Base-by-base conservation (phyloP, 495 filamentous ascomycete genomes). In the Cercophora sp. region DNA sequence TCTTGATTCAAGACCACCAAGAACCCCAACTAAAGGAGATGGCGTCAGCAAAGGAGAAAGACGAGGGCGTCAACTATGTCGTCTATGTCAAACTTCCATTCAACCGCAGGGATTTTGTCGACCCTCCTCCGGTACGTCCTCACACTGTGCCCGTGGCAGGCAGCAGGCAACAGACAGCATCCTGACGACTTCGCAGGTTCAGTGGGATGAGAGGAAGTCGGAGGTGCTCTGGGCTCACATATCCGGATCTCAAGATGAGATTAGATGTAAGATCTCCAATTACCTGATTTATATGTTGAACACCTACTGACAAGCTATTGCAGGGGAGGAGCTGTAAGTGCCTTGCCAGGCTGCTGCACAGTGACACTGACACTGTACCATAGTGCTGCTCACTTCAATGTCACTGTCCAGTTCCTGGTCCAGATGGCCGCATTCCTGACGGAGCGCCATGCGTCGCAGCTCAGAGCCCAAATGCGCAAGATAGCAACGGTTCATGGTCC, bases 401-500 rank as follows among this genome's bases (percentile, higher is more conserved):
- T 96, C 31, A 85, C 87, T 10, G 79, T 91, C 22, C 79, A 90
- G 20, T 98, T 97, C 64, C 74, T 98, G 6, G 82, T 96, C 4
- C 91, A 96, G 65, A 89, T 97, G 67, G 89, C 89, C 54, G 89
- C 89, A 70, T 96, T 91, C 85, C 83, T 96, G 2, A 95, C 94
- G 60, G 91, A 98, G 70, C 82, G 87, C 36, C 89, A 97, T 68
- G 76, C 94, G 5, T 85, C 86, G 0, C 87, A 96, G 65, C 87
- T 96, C 29, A 82, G 88, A 57, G 89, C 88, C 5, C 91, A 96
- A 71, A 91, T 98, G 80, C 80, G 85, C 43, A 92, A 85, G 69
- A 84, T 86, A 3, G 63, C 73, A 3, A 66, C 68, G 2, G 58
- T 67, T 10, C 15, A 78, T 74, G 24, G 78, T 36, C 20, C 48